phyloP scores from a whole-genome alignment of 805 yeast species.

The Starmerella apicola region DNA sequence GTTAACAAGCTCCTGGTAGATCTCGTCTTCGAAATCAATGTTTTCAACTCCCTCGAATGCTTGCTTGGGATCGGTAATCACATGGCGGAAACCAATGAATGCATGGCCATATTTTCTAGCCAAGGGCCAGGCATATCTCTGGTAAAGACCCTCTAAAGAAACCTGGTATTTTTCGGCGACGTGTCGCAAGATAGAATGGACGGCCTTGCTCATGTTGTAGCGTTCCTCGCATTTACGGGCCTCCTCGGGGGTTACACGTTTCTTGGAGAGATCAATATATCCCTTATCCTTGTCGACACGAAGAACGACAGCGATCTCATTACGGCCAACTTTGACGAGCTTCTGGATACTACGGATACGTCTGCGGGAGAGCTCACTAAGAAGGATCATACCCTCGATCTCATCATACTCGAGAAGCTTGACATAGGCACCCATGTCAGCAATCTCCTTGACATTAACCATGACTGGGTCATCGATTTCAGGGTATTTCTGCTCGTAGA shows the following conservation, averaged over 20 bases:
- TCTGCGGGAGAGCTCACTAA: constrained; percentile 94
- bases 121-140: constrained; percentile 92
- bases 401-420: constrained; percentile 92
- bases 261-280: constrained; percentile 91
- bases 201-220: constrained; percentile 92
- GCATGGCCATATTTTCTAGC: constrained; percentile 94
- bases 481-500: constrained; percentile 95
- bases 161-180: constrained; percentile 94
- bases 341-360: constrained; percentile 97
- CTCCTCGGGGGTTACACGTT: constrained; percentile 97
- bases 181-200: constrained; percentile 94
- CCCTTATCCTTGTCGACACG: constrained; percentile 99
- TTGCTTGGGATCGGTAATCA: constrained; percentile 74
- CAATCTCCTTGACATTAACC: constrained; percentile 84
- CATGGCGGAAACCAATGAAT: constrained; percentile 90
- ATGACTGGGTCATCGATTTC: constrained; percentile 98
- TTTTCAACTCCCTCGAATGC: constrained; percentile 69
- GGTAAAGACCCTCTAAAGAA: constrained; percentile 74
- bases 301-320: constrained; percentile 93
- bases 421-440: constrained; percentile 98
- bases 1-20: constrained; percentile 70
- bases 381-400: constrained; percentile 95
- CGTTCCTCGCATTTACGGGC: constrained; percentile 95
- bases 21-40: constrained; percentile 56
- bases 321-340: constrained; percentile 93